Base-by-base conservation (phyloP, 257 asterid species). In the Solanum rostratum region DNA sequence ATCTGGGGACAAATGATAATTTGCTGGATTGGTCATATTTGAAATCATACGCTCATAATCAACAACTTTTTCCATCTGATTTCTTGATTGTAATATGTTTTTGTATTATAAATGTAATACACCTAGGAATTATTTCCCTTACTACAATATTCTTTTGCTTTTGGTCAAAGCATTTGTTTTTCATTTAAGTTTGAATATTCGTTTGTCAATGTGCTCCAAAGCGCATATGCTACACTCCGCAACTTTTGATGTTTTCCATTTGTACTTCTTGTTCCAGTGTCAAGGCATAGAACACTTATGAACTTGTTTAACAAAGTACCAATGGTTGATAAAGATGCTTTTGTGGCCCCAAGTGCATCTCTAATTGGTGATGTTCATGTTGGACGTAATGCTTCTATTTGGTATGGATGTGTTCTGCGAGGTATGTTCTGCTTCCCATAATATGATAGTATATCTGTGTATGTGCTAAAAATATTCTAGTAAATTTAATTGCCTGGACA, bases 291-390 rank as follows among this genome's bases (percentile, higher is more conserved):
- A 68, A 85, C 87, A 43, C 85, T 81, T 19, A 81, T 85, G 87
- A 81, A 68, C 82, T 29, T 85, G 39, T 85, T 66, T 62, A 84
- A 81, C 30, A 85, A 85, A 81, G 81, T 52, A 29, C 85, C 87
- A 10, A 39, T 53, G 46, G 85, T 85, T 81, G 85, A 69, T 68
- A 80, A 85, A 53, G 85, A 85, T 69, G 85, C 84, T 33, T 85
- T 85, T 85, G 96, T 95, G 82, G 85, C 85, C 54, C 84, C 87
- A 43, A 81, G 85, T 55, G 87, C 87, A 19, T 80, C 87, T 54
- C 8, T 85, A 57, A 81, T 85, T 43, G 85, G 87, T 20, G 85
- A 85, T 54, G 83, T 85, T 85, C 85, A 65, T 13, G 63, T 85
- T 0, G 87, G 87, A 20, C 39, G 50, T 30, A 59, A 59, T 55